Evolutionary conservation across 345 rosid species (phyloP).

Genomic region (Eutrema yunnanense): DNA sequence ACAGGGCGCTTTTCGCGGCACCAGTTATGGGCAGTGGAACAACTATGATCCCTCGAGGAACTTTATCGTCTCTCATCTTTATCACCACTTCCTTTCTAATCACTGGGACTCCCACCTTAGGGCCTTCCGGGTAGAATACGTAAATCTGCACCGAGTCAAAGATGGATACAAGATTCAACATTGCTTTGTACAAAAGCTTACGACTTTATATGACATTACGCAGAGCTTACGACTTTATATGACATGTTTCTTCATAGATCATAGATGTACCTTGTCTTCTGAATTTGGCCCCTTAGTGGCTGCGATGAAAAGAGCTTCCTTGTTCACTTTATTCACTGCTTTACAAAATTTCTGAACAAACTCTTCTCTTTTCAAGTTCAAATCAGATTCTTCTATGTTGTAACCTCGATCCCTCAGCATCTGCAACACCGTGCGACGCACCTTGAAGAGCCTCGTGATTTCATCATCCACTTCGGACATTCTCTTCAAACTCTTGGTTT

Average conservation of each 20-base stretch:
- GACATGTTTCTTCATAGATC: not conserved
- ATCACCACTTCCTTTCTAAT: slow-evolving; percentile 28
- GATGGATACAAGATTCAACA: not conserved
- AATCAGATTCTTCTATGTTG: slow-evolving; percentile 36
- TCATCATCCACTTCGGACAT: slow-evolving; percentile 40
- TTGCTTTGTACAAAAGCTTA: not conserved
- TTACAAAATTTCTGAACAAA: slow-evolving; percentile 42
- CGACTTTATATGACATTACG: not conserved
- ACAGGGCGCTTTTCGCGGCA: slow-evolving; percentile 34
- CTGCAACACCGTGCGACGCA: slow-evolving; percentile 45
- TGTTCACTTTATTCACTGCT: slow-evolving; percentile 28
- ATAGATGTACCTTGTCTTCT: slow-evolving; percentile 37
- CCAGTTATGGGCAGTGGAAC: slow-evolving; percentile 36
- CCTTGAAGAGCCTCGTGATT: slow-evolving; percentile 46
- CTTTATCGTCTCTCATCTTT: slow-evolving; percentile 42
- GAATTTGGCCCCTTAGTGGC: slow-evolving; percentile 34
- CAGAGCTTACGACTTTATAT: not conserved
- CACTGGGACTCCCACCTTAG: slow-evolving; percentile 43
- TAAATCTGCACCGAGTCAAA: slow-evolving; percentile 36
- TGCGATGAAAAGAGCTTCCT: slow-evolving; percentile 35
- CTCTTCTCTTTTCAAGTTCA: slow-evolving; percentile 42
- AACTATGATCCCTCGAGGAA: slow-evolving; percentile 40
- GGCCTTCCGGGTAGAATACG: slow-evolving; percentile 48
- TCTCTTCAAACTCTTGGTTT: not conserved
- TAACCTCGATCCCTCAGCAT: slow-evolving; percentile 60